Percentiles rank a stretch among this genome's conserved stretches.
Evolutionary conservation across 257 asterid species (phyloP).

Genomic region (Penstemon davidsonii): DNA sequence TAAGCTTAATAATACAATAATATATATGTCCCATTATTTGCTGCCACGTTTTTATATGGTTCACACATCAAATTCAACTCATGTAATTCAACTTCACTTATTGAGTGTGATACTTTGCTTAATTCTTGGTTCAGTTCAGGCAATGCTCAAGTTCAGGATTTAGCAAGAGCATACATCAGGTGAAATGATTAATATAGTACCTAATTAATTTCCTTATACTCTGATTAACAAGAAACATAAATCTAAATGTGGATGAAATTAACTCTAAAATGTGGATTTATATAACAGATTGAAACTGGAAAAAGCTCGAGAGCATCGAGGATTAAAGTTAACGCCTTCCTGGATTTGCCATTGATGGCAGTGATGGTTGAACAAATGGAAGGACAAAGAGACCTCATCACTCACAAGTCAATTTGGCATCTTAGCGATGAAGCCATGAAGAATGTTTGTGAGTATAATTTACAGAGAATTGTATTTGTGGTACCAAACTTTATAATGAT

Average conservation of each 20-base stretch:
- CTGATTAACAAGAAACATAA: background rate
- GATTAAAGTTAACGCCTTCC: slow-evolving; percentile 49
- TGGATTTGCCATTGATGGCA: slow-evolving; percentile 90
- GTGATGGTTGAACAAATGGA: slow-evolving; percentile 76
- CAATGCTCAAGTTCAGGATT: slow-evolving; percentile 39
- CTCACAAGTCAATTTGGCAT: slow-evolving; percentile 91
- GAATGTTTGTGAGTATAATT: slow-evolving; percentile 61
- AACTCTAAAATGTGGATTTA: background rate
- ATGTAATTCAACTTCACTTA: background rate
- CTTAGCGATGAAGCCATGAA: slow-evolving; percentile 78
- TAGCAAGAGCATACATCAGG: slow-evolving; percentile 43
- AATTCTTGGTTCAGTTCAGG: slow-evolving; percentile 41
- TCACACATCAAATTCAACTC: background rate
- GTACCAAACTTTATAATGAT: too few species aligned
- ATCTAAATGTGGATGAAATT: background rate
- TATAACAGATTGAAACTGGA: slow-evolving; percentile 36
- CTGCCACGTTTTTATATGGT: too few species aligned
- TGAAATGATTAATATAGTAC: slow-evolving; percentile 1
- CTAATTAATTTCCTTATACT: background rate
- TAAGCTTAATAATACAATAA: slow-evolving; percentile 17
- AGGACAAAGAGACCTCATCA: slow-evolving; percentile 79
- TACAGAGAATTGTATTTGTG: too few species aligned
- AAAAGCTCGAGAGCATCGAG: slow-evolving; percentile 27
- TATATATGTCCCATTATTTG: background rate
- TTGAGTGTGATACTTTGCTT: background rate